phyloP scores from a whole-genome alignment of 2,329 filamentous ascomycete species.

The Microascus cirrosus region DNA sequence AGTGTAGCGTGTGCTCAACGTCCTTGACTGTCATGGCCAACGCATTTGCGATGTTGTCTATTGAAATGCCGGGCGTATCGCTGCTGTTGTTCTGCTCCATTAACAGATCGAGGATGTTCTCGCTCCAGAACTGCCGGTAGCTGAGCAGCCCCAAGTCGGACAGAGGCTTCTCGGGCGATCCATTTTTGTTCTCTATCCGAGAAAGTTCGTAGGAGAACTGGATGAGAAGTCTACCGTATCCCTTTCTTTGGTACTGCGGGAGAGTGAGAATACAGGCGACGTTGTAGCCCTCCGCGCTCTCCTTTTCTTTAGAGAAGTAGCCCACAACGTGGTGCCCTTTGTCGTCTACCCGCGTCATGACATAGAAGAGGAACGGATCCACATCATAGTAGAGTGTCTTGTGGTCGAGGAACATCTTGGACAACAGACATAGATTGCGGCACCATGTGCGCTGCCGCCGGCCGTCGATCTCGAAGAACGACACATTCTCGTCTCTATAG shows the following conservation, averaged over 20 bases:
- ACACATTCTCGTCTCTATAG: conserved; percentile 86
- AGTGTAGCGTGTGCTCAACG: conserved; percentile 88
- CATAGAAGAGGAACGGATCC: conserved; percentile 98
- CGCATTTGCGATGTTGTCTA: conserved; percentile 68
- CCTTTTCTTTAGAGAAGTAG: conserved; percentile 99
- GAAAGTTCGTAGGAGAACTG: conserved; percentile 96
- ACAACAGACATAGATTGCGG: conserved; percentile 85
- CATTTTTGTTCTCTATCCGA: conserved; percentile 88
- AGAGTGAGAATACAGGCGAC: conserved; percentile 95
- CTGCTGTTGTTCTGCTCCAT: conserved; percentile 57
- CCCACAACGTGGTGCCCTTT: conserved; percentile 92
- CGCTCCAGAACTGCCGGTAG: conserved; percentile 96
- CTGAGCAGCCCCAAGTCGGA: conserved; percentile 87
- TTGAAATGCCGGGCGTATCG: conserved; percentile 54
- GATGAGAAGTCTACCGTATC: conserved; percentile 85
- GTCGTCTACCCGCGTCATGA: conserved; percentile 84
- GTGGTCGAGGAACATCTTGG: conserved; percentile 93
- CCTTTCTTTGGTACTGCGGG: conserved; percentile 91
- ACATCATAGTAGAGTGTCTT: conserved; percentile 99
- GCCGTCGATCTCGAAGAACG: conserved; percentile 96
- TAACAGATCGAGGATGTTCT: conserved; percentile 83
- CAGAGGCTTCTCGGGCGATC: conserved; percentile 91
- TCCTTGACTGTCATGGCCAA: conserved; percentile 97
- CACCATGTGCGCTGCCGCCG: conserved; percentile 92
- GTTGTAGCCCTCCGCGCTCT: conserved; percentile 93